Base-by-base conservation (phyloP, 75 land plant genomes). In the Picea sitchensis region DNA sequence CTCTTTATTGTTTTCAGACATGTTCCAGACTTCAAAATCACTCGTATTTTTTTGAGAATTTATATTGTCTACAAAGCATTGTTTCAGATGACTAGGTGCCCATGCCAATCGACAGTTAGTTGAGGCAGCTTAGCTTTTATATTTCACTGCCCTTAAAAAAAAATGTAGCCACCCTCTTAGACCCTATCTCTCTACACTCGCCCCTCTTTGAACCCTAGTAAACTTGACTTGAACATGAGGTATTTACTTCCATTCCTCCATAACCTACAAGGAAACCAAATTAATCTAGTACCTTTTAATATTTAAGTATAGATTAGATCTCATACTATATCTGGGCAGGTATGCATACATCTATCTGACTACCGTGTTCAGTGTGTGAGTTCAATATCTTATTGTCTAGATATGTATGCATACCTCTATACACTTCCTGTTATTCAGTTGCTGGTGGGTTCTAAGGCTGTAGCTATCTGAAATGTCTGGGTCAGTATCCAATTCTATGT, bases 101-200 rank as follows among this genome's bases (percentile, higher is more conserved):
- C 9, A 18, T 71, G 15, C 41, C 71, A 44, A 41, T 71, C 3
- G 36, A 71, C 1, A 51, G 12, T 51, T 51, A 51, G 56, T n/a
- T 71, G 23, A 71, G 74, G 74, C 2, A 71, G 51, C 41, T 21
- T 71, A 71, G n/a, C 51, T 71, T 71, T n/a, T 3, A 71, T 44
- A 21, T 71, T 21, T 13, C 26, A 32, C 26, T 71, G 51, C 51
- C 51, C 74, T 41, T 20, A 9, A 71, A 71, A 21, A 71, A 2
- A 13, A 38, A 23, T 20, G 44, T 13, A 71, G 3, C 51, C n/a
- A 44, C 47, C n/a, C 8, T 44, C 74, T 38, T n/a, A 44, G 51
- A 71, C 54, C 56, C 36, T 7, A 44, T 18, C 41, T 71, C 44
- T n/a, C 21, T 5, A 71, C 41, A 47, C 12, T 8, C 56, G 36